These are phyloP conservation scores for Blakeslea trispora DNA, from an alignment of 371 early-diverging fungal genomes.

Conservation along the genomic window DNA sequence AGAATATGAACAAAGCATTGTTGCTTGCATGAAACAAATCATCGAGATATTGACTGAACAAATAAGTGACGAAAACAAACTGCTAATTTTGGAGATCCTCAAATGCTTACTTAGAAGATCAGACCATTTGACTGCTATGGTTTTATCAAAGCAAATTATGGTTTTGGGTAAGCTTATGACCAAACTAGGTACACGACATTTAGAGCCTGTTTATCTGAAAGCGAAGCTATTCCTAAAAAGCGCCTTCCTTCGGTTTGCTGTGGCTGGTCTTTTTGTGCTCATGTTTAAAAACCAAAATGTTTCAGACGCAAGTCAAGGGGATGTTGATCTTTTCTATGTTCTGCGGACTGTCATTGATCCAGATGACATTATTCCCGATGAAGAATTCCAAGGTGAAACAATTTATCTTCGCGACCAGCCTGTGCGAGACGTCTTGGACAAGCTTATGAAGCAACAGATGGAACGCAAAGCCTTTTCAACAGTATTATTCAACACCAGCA, in stretches of 20 bases:
- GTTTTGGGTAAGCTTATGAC: constrained; percentile 62
- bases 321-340: constrained; percentile 61
- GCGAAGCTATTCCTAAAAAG: constrained; percentile 59
- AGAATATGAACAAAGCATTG: constrained; percentile 42
- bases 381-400: constrained; percentile 40
- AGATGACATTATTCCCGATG: constrained; percentile 57
- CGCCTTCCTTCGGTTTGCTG: constrained; percentile 62
- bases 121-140: constrained; percentile 62
- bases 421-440: constrained; percentile 61
- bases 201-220: constrained; percentile 56
- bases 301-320: constrained; percentile 38
- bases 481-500: constrained; percentile 55
- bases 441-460: constrained; percentile 60
- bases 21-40: constrained; percentile 50
- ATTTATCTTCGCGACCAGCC: constrained; percentile 63
- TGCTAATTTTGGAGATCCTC: constrained; percentile 57
- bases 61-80: constrained; percentile 62
- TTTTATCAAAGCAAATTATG: constrained; percentile 62
- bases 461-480: constrained; percentile 59
- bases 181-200: constrained; percentile 39
- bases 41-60: constrained; percentile 49
- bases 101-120: constrained; percentile 58
- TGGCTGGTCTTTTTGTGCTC: constrained; percentile 62
- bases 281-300: constrained; percentile 64
- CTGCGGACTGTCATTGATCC: constrained; percentile 58